Conservation (phyloP, 2,329 filamentous ascomycete species). For the Lasiodiplodia theobromae region DNA sequence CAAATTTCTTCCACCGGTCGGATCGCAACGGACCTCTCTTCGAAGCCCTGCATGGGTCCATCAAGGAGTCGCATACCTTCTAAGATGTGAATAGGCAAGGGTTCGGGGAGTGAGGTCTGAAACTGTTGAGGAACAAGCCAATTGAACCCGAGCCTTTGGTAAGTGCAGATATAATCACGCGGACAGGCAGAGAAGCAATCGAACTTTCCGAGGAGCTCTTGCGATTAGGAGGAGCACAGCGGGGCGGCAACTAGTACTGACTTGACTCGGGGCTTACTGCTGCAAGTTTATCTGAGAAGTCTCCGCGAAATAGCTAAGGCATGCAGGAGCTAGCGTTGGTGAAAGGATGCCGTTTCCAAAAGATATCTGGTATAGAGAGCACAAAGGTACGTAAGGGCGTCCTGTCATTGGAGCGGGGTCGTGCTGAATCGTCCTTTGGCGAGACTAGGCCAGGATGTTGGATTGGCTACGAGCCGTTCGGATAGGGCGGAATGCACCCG, state of each 20-base stretch:
- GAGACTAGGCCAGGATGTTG: constrained; percentile 17
- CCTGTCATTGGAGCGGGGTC: constrained; percentile 12
- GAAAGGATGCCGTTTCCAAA: background rate
- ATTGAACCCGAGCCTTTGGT: background rate
- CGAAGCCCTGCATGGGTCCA: background rate
- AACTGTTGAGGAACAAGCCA: background rate
- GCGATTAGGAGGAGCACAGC: background rate
- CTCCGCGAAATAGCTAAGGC: background rate
- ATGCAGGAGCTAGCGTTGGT: background rate
- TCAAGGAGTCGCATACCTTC: background rate
- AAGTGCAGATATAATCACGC: background rate
- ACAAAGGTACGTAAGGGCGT: constrained; percentile 11
- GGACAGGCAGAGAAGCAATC: background rate
- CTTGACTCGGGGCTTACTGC: background rate
- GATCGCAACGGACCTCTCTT: background rate
- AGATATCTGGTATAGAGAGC: background rate
- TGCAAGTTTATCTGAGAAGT: background rate
- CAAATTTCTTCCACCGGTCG: background rate
- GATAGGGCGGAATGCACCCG: constrained; percentile 22
- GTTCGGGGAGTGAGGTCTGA: background rate
- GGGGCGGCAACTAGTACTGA: background rate
- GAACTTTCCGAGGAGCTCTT: background rate
- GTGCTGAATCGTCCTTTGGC: constrained; percentile 8
- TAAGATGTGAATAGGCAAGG: background rate
- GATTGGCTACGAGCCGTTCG: constrained; percentile 22